Conservation (phyloP, 2,329 filamentous ascomycete genomes). For the Knufia fluminis region DNA sequence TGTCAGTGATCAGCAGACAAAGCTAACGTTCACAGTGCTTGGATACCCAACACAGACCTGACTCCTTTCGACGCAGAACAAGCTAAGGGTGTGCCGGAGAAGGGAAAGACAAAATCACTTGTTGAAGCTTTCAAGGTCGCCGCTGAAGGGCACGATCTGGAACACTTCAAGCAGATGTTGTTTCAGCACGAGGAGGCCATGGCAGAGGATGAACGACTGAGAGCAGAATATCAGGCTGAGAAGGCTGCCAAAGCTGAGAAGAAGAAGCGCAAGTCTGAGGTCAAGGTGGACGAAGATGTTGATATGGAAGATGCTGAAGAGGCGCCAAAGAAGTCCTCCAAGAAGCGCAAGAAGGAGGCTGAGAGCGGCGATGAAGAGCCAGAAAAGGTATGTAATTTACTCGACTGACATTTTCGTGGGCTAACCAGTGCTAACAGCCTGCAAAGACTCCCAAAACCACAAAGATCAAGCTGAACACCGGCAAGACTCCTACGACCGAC, state of each 20-base stretch:
- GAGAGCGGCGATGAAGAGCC: slow-evolving; percentile 65
- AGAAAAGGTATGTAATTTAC: slow-evolving; percentile 46
- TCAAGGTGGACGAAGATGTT: slow-evolving; percentile 34
- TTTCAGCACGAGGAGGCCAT: slow-evolving; percentile 47
- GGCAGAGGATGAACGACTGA: slow-evolving; percentile 50
- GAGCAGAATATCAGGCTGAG: slow-evolving; percentile 55
- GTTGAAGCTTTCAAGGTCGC: slow-evolving; percentile 72
- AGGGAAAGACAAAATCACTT: slow-evolving; percentile 70
- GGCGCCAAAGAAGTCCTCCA: slow-evolving; percentile 46
- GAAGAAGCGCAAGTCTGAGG: slow-evolving; percentile 39
- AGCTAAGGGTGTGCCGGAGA: slow-evolving; percentile 57
- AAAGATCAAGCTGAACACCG: slow-evolving; percentile 44
- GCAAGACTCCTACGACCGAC: slow-evolving; percentile 48
- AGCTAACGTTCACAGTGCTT: slow-evolving; percentile 54
- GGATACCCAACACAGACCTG: slow-evolving; percentile 79
- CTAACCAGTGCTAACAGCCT: slow-evolving; percentile 35
- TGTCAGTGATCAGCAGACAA: not conserved
- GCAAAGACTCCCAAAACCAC: slow-evolving; percentile 57
- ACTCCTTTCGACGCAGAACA: slow-evolving; percentile 65
- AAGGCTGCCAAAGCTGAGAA: slow-evolving; percentile 47
- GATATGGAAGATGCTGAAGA: slow-evolving; percentile 41
- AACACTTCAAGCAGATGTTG: slow-evolving; percentile 76
- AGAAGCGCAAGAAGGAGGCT: slow-evolving; percentile 73
- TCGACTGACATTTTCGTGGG: not conserved
- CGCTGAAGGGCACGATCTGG: slow-evolving; percentile 64